Conservation (phyloP, 257 asterid species). For the Ajuga chamaepitys region DNA sequence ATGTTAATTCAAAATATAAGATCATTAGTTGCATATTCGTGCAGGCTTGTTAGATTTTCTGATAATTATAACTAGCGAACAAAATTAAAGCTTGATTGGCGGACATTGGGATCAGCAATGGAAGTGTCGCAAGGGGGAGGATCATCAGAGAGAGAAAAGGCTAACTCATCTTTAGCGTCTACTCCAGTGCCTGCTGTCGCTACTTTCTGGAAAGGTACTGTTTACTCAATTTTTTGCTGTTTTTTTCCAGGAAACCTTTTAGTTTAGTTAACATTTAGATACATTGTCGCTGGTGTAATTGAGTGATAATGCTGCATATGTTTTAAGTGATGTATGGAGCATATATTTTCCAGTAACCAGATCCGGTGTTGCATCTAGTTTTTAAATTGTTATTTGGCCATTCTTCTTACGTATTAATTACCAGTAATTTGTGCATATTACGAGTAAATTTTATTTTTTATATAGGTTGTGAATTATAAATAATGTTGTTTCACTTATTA, state of each 20-base stretch:
- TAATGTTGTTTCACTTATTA: no score
- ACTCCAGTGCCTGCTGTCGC: conserved; percentile 71
- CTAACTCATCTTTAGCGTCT: conserved; percentile 52
- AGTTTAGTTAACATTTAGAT: background rate
- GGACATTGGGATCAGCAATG: conserved; percentile 44
- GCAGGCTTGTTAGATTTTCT: no score
- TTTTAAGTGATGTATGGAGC: background rate
- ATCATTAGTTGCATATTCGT: no score
- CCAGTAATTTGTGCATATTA: no score
- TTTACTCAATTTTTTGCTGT: background rate
- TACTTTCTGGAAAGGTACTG: conserved; percentile 86
- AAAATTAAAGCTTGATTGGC: conserved; percentile 12
- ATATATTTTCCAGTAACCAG: background rate
- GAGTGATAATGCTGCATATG: conserved; percentile 1
- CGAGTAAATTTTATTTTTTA: no score
- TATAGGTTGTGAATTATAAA: no score
- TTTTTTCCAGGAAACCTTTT: background rate
- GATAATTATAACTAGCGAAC: background rate
- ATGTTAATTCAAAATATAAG: no score
- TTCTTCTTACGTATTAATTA: no score
- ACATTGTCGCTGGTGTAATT: background rate
- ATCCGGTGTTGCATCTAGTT: no score
- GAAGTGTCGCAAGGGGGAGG: conserved; percentile 69
- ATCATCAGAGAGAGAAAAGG: conserved; percentile 73
- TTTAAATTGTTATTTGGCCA: no score